Conservation (phyloP, 73 alveolate genomes). For the Breviolum minutum region DNA sequence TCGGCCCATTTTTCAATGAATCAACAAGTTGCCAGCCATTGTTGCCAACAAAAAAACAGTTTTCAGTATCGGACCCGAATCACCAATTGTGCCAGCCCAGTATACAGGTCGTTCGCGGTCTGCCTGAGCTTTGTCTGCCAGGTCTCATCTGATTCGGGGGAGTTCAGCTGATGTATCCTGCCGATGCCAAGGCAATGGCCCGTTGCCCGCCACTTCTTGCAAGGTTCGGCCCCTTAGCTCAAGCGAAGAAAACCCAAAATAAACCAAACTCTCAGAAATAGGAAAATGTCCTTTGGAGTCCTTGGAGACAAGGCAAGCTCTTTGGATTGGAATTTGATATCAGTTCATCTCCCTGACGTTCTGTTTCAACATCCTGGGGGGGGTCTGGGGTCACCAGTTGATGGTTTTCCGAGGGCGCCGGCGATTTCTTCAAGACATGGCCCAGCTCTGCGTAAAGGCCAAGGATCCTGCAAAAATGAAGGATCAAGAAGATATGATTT, state of each 20-base stretch:
- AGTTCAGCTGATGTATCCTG: background rate
- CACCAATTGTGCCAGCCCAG: constrained; percentile 60
- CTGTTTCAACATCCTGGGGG: no score
- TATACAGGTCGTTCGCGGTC: constrained; percentile 38
- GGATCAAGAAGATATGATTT: background rate
- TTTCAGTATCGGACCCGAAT: constrained; percentile 8
- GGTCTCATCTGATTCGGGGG: background rate
- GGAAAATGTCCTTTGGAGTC: no score
- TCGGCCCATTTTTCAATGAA: background rate
- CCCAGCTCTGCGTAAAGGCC: constrained; percentile 84
- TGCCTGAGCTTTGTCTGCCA: background rate
- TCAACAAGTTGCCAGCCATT: background rate
- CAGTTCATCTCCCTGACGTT: no score
- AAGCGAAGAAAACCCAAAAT: background rate
- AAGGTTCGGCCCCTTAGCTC: constrained; percentile 51
- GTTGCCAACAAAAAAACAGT: background rate
- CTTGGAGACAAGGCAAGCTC: no score
- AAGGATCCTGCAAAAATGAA: constrained; percentile 30
- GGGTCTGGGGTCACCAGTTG: background rate
- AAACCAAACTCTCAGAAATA: no score
- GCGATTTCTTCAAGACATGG: constrained; percentile 46
- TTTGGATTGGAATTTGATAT: no score
- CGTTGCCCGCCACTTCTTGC: constrained; percentile 36
- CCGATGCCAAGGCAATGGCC: background rate
- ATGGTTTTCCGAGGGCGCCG: background rate